These are phyloP conservation scores for Rhinocladiella mackenziei DNA, from an alignment of 2,329 filamentous ascomycete species.

Conservation along the genomic window DNA sequence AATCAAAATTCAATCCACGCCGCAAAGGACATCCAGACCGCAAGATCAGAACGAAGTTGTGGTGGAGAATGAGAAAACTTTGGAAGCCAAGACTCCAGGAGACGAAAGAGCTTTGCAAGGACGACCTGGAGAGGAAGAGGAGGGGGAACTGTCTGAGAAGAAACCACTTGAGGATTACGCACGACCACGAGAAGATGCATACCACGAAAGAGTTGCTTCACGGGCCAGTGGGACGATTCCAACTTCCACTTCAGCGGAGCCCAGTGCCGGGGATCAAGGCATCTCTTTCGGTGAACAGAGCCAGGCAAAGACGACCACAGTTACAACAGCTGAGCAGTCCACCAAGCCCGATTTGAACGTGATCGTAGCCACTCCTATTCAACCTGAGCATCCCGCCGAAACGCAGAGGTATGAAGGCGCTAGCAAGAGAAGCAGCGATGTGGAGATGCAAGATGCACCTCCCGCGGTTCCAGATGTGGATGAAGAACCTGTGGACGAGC, in stretches of 20 bases:
- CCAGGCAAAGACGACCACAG: constrained; percentile 11
- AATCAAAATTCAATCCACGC: constrained; percentile 25
- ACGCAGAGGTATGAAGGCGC: constrained; percentile 5
- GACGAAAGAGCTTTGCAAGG: constrained; percentile 9
- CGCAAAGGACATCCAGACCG: constrained; percentile 22
- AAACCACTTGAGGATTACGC: constrained; percentile 8
- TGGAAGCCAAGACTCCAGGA: constrained; percentile 7
- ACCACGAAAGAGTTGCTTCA: constrained; percentile 16
- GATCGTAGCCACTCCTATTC: constrained; percentile 19
- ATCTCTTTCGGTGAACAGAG: constrained; percentile 8
- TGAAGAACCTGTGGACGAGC: constrained; percentile 46
- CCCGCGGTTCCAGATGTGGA: constrained; percentile 49
- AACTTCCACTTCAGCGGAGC: neutral
- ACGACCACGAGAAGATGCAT: constrained; percentile 18
- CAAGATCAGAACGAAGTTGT: constrained; percentile 23
- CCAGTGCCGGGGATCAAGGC: neutral
- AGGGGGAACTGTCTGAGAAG: constrained; percentile 20
- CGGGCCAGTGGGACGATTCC: constrained; percentile 6
- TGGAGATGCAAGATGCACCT: constrained; percentile 62
- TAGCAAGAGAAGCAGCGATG: constrained; percentile 36
- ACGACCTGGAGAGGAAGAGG: constrained; percentile 15
- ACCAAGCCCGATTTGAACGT: constrained; percentile 20
- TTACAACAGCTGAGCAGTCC: constrained; percentile 9
- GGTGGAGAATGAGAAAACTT: constrained; percentile 23
- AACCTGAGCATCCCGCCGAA: constrained; percentile 11